phyloP scores from a whole-genome alignment of 352 stramenopile species.

The Pythium pyrilobum region DNA sequence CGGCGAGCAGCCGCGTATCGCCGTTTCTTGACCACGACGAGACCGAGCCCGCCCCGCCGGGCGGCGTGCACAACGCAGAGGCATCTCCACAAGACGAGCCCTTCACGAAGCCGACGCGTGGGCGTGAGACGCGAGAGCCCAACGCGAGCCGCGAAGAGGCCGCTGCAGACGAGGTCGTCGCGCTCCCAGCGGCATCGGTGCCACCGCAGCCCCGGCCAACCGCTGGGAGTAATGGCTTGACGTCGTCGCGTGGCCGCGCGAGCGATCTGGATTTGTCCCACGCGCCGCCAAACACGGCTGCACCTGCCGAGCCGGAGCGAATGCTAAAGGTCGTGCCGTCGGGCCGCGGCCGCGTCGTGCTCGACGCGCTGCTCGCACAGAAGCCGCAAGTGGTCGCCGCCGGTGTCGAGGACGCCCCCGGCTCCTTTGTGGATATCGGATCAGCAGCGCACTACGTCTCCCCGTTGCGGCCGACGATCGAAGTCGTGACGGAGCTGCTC shows the following conservation, averaged over 20 bases:
- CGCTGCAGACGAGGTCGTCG: neutral
- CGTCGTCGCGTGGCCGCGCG: too few species aligned
- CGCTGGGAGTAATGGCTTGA: too few species aligned
- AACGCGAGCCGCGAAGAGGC: neutral
- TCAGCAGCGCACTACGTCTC: neutral
- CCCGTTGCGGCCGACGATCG: neutral
- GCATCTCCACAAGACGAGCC: neutral
- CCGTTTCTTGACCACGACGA: neutral
- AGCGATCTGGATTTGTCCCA: too few species aligned
- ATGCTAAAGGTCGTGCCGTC: neutral
- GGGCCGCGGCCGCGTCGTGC: neutral
- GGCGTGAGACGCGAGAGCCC: too few species aligned
- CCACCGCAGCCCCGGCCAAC: neutral
- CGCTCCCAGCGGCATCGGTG: neutral
- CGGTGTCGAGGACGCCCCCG: neutral
- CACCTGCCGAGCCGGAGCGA: too few species aligned
- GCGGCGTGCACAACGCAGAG: neutral
- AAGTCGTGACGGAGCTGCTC: neutral
- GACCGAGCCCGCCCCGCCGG: too few species aligned
- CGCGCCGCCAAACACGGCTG: too few species aligned
- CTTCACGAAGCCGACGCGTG: too few species aligned
- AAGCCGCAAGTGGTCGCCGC: neutral
- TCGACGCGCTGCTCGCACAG: neutral
- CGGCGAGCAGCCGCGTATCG: slow-evolving; percentile 1
- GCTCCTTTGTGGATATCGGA: neutral